These are phyloP conservation scores for Mycena epipterygia DNA, from an alignment of 768 basidiomycete species.

Conservation along the genomic window DNA sequence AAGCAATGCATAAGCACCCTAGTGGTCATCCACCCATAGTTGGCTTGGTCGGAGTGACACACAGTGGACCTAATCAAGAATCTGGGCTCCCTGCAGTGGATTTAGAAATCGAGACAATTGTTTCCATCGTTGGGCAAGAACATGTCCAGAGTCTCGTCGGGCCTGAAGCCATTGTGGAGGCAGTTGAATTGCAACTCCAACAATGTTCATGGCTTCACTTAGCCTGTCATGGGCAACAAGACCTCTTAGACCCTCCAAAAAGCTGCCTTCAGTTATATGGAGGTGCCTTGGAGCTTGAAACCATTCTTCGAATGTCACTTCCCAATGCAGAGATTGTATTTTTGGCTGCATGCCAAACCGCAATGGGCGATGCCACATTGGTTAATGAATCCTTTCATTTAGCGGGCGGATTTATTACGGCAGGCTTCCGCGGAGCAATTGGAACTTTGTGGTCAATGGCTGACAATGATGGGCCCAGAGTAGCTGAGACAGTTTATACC, in stretches of 20 bases:
- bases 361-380: slow-evolving; percentile 43
- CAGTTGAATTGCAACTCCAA: slow-evolving; percentile 32
- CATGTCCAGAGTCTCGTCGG: slow-evolving; percentile 8
- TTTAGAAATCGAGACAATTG: not conserved
- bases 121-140: not conserved
- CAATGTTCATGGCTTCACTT: slow-evolving; percentile 46
- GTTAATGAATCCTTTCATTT: slow-evolving; percentile 55
- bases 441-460: slow-evolving; percentile 56
- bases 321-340: slow-evolving; percentile 47
- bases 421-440: slow-evolving; percentile 46
- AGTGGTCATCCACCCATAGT: not conserved
- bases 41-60: slow-evolving; percentile 27
- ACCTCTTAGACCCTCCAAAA: slow-evolving; percentile 42
- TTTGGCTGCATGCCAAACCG: slow-evolving; percentile 58
- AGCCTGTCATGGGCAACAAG: slow-evolving; percentile 49
- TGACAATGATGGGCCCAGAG: slow-evolving; percentile 46
- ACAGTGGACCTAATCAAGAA: slow-evolving; percentile 21
- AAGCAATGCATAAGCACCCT: slow-evolving; percentile 1
- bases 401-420: slow-evolving; percentile 52
- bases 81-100: not conserved
- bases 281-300: slow-evolving; percentile 34
- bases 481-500: slow-evolving; percentile 47
- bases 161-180: slow-evolving; percentile 30
- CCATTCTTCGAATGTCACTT: slow-evolving; percentile 33
- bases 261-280: slow-evolving; percentile 41